Evolutionary conservation across 2,329 filamentous ascomycete genomes (phyloP).

Genomic region (Purpureocillium lavendulum): DNA sequence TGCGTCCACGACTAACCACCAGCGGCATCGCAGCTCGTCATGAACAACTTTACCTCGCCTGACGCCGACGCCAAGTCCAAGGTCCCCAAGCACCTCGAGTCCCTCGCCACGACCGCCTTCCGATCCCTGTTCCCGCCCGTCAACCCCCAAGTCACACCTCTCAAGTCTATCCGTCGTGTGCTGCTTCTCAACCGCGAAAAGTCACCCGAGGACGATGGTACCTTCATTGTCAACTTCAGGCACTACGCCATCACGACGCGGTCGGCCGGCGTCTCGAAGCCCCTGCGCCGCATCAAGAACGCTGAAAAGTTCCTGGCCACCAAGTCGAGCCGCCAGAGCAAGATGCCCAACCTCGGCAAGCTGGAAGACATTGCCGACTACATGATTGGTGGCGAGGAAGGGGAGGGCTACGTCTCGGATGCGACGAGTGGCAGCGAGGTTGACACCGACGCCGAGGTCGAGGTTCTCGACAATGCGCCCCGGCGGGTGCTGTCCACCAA

Average conservation of each 20-base stretch:
- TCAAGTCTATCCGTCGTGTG: slow-evolving; percentile 87
- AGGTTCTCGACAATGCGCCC: slow-evolving; percentile 61
- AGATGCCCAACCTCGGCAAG: slow-evolving; percentile 79
- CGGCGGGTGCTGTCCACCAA: slow-evolving; percentile 53
- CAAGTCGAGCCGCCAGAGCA: slow-evolving; percentile 54
- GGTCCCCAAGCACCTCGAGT: slow-evolving; percentile 90
- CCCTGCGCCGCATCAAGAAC: slow-evolving; percentile 73
- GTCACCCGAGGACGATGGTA: slow-evolving; percentile 49
- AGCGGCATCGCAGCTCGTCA: slow-evolving; percentile 57
- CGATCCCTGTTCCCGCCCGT: slow-evolving; percentile 95
- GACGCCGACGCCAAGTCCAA: slow-evolving; percentile 51
- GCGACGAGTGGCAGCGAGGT: slow-evolving; percentile 78
- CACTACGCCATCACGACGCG: slow-evolving; percentile 96
- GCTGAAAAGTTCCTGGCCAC: slow-evolving; percentile 68
- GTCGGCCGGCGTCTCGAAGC: slow-evolving; percentile 73
- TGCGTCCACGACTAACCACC: slow-evolving; percentile 15
- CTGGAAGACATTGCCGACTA: slow-evolving; percentile 93
- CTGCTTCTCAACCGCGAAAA: slow-evolving; percentile 80
- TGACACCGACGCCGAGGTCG: slow-evolving; percentile 93
- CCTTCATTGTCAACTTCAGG: slow-evolving; percentile 77
- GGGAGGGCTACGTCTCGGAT: slow-evolving; percentile 76
- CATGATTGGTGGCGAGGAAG: slow-evolving; percentile 73
- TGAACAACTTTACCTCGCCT: slow-evolving; percentile 89
- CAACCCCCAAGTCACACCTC: slow-evolving; percentile 79
- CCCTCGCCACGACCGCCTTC: slow-evolving; percentile 86